Evolutionary conservation across 805 yeast species (phyloP).

Genomic region (Torulaspora quercuum): DNA sequence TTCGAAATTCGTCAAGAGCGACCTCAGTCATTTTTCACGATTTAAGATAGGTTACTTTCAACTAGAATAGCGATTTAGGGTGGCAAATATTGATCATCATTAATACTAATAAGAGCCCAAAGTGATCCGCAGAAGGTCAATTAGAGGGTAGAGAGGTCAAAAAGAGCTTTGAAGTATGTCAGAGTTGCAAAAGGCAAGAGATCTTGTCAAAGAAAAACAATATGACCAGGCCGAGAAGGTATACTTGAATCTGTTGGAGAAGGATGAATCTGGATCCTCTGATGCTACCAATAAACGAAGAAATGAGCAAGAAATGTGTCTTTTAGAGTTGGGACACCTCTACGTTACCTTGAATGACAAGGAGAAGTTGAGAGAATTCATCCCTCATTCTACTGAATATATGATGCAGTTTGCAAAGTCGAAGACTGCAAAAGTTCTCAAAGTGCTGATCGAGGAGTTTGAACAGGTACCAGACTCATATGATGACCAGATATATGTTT

Average conservation of each 20-base stretch:
- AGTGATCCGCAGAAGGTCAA: background rate
- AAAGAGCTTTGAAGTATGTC: conserved; percentile 18
- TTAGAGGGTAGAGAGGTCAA: background rate
- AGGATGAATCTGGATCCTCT: conserved; percentile 14
- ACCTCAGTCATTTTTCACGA: background rate
- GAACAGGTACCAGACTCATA: conserved; percentile 59
- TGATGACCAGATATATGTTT: conserved; percentile 68
- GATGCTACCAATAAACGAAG: conserved; percentile 40
- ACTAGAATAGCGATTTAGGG: conserved; percentile 8
- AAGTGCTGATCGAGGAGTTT: conserved; percentile 72
- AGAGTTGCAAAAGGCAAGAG: conserved; percentile 57
- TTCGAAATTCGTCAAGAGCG: background rate
- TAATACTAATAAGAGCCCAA: background rate
- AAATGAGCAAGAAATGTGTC: conserved; percentile 63
- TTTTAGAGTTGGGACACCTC: conserved; percentile 70
- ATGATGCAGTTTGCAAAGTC: conserved; percentile 85
- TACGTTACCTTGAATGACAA: conserved; percentile 52
- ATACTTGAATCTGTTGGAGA: conserved; percentile 50
- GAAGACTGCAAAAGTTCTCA: conserved; percentile 88
- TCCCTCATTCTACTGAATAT: conserved; percentile 63
- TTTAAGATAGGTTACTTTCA: conserved; percentile 2
- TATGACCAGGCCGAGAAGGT: conserved; percentile 55
- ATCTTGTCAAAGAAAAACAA: conserved; percentile 49
- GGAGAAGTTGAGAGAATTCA: conserved; percentile 54
- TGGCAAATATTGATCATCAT: too few relatives aligned